These are phyloP conservation scores for Oryza rufipogon DNA, from an alignment of 176 grass and related monocot genomes.

Conservation along the genomic window DNA sequence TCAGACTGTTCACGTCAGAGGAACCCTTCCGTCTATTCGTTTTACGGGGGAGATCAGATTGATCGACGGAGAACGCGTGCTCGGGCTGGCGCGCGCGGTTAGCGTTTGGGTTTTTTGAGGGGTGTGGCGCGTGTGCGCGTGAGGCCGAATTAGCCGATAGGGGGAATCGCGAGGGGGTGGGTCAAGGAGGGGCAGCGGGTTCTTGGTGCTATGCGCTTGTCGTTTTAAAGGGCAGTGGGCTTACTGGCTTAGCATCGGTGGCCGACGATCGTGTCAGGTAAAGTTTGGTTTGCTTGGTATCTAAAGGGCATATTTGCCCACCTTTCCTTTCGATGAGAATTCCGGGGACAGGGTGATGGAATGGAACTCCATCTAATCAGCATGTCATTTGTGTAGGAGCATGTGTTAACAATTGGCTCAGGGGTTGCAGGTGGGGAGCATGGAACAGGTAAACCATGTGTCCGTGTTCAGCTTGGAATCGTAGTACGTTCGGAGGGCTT, in stretches of 20 bases:
- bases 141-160: too few species aligned
- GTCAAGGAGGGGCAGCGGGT: not conserved
- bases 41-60: too few species aligned
- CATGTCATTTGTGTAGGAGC: not conserved
- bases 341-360: not conserved
- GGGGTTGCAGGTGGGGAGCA: not conserved
- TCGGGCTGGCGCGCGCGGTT: too few species aligned
- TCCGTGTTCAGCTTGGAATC: too few species aligned
- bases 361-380: conserved; percentile 7
- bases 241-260: not conserved
- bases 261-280: not conserved
- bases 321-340: not conserved
- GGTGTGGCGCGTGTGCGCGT: too few species aligned
- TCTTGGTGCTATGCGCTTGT: conserved; percentile 5
- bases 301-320: not conserved
- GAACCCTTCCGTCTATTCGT: too few species aligned
- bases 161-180: too few species aligned
- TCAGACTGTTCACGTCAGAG: too few species aligned
- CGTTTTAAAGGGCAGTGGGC: not conserved
- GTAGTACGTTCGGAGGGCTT: too few species aligned
- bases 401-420: not conserved
- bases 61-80: too few species aligned
- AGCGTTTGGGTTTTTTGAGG: not conserved
- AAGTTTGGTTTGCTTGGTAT: not conserved
- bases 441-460: not conserved